Conservation (phyloP, 2,329 filamentous ascomycete species). For the Knufia petricola region DNA sequence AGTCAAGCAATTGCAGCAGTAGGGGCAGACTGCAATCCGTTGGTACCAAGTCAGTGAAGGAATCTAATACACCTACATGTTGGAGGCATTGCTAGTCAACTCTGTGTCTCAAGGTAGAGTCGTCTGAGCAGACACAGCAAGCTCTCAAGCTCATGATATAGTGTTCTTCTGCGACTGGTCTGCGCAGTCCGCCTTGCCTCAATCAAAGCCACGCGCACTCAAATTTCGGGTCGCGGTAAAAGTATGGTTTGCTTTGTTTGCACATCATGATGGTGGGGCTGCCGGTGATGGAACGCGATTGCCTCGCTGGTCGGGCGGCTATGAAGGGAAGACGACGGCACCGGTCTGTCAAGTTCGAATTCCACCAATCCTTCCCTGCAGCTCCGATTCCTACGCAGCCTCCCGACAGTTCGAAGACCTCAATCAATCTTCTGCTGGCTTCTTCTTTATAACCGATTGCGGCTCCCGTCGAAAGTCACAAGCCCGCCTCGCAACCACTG, state of each 20-base stretch:
- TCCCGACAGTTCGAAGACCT: too few relatives aligned
- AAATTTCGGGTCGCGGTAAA: neutral
- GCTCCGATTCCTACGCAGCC: too few relatives aligned
- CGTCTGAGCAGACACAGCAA: neutral
- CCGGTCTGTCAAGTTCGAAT: neutral
- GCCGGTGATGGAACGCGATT: neutral
- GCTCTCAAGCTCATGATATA: neutral
- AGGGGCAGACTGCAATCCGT: slow-evolving; percentile 35
- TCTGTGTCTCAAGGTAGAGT: neutral
- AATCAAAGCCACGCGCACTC: neutral
- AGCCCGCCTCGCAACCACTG: too few relatives aligned
- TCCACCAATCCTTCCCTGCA: too few relatives aligned
- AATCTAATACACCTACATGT: slow-evolving; percentile 27
- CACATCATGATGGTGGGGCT: neutral
- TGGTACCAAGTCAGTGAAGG: neutral
- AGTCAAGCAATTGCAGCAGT: slow-evolving; percentile 41
- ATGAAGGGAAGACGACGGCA: neutral
- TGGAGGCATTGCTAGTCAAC: slow-evolving; percentile 28
- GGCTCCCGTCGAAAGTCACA: too few relatives aligned
- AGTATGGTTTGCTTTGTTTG: slow-evolving; percentile 3
- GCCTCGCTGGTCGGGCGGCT: neutral
- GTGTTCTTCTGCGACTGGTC: neutral
- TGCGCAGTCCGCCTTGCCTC: too few relatives aligned
- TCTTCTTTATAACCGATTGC: too few relatives aligned
- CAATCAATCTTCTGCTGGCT: too few relatives aligned